A percentile compares a stretch with the other conserved stretches of the same genome.
Evolutionary conservation across 257 asterid genomes (phyloP).

Genomic region (Forsythia suspensa): DNA sequence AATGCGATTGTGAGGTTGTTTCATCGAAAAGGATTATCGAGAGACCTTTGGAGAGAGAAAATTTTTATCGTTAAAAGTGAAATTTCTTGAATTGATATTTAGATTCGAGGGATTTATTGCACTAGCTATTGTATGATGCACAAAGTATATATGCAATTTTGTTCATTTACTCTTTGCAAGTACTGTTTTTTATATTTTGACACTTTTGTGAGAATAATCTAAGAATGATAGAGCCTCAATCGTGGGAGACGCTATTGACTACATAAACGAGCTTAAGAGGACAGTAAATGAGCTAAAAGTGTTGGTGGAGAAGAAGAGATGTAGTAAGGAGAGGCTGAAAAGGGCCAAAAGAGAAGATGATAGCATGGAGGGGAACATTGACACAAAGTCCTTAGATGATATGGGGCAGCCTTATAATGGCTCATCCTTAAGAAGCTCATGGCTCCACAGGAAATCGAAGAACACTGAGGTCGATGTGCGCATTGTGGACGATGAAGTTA

Average conservation of each 20-base stretch:
- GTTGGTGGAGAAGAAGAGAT: constrained; percentile 71
- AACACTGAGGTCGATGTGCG: constrained; percentile 85
- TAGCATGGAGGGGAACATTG: constrained; percentile 27
- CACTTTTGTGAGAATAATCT: not conserved
- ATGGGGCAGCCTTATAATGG: constrained; percentile 47
- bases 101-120: not conserved
- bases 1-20: no score
- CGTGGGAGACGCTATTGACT: constrained; percentile 54
- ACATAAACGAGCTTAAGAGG: constrained; percentile 68
- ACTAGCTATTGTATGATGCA: not conserved
- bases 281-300: constrained; percentile 52
- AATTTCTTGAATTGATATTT: not conserved
- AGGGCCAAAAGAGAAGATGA: constrained; percentile 53
- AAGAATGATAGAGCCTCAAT: constrained; percentile 66
- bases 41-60: no score
- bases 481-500: constrained; percentile 75
- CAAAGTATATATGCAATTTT: not conserved
- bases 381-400: constrained; percentile 40
- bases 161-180: not conserved
- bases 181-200: not conserved
- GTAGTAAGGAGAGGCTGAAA: constrained; percentile 58
- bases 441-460: constrained; percentile 93
- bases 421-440: constrained; percentile 68
- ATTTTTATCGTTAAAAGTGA: not conserved
- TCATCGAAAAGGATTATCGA: not conserved